Base-by-base conservation (phyloP, 2,329 filamentous ascomycete genomes). In the Cercospora janseana region DNA sequence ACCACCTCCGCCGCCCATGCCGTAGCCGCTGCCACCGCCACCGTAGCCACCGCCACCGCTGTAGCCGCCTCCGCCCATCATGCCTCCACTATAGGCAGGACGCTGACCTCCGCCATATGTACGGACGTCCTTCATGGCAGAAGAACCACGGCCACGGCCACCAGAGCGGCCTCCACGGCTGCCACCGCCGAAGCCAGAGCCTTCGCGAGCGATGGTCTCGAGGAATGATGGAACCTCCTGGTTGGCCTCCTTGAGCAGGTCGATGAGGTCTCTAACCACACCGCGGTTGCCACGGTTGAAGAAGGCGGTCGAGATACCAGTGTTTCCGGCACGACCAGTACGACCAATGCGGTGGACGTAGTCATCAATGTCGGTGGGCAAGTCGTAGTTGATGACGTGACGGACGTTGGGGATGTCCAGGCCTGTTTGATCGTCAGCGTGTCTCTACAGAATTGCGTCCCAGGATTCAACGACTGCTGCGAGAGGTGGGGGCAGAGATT, bases 221-320 rank as follows among this genome's bases (percentile, higher is more conserved):
- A 98, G 80, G 82, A 97, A 98, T 40, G 80, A 70, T 24, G 93
- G 93, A 57, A 97, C 82, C 67, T 98, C 93, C 73, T 98, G 93
- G 77, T 98, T 95, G 61, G 93, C 93, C 73, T 98, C 93, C 80
- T 97, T 97, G 61, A 98, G 82, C 21, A 98, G 83, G n/a, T 98
- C 93, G 63, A 98, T 82, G 55, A 98, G 83, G 65, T 97, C 93
- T 61, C 93, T 87, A 59, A 97, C 93, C 62, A 98, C 89, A 75
- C 93, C 93, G 66, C 93, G 89, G 80, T 98, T 98, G 68, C 92
- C 92, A 69, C 93, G 92, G 82, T 98, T 98, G 86, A 98, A 97
- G 81, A 98, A 98, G 50, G 93, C 93, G 63, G 93, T 98, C 4
- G 93, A 88, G 62, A 95, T 85, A 86, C 93, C 93, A 65, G 92